phyloP scores from a whole-genome alignment of 768 basidiomycete species.

The Arthromyces matolae region DNA sequence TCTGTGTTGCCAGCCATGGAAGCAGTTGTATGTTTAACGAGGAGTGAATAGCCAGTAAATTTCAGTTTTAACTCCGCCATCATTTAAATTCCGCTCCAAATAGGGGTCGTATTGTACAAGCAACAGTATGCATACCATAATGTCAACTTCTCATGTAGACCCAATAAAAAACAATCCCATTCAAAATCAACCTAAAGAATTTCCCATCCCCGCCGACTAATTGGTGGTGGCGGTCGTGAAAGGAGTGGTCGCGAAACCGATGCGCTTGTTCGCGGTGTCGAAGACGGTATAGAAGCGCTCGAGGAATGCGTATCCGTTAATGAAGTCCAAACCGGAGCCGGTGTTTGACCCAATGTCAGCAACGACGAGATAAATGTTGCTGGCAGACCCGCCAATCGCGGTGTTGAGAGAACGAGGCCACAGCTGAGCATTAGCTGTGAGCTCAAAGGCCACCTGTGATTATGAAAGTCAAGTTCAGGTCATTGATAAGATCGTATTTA shows the following conservation, averaged over 20 bases:
- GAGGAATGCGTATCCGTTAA: slow-evolving; percentile 52
- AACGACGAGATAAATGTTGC: slow-evolving; percentile 32
- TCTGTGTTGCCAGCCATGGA: slow-evolving; percentile 1
- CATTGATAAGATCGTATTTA: not conserved
- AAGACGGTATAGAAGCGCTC: slow-evolving; percentile 65
- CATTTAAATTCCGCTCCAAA: not conserved
- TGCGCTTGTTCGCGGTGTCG: slow-evolving; percentile 52
- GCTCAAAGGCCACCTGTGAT: slow-evolving; percentile 31
- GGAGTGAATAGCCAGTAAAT: not conserved
- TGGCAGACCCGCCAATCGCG: slow-evolving; percentile 28
- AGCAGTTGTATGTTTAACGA: not conserved
- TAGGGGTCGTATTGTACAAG: too few species aligned
- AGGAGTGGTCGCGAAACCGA: slow-evolving; percentile 53
- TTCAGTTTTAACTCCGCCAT: slow-evolving; percentile 1
- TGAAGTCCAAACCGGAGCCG: slow-evolving; percentile 50
- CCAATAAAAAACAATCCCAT: too few species aligned
- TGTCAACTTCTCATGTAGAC: too few species aligned
- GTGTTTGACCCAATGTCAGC: slow-evolving; percentile 32
- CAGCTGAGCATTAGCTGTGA: slow-evolving; percentile 38
- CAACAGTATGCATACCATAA: too few species aligned
- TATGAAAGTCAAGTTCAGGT: not conserved
- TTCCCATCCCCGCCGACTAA: not conserved
- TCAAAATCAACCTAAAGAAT: too few species aligned
- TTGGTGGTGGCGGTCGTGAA: slow-evolving; percentile 46
- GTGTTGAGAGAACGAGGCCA: slow-evolving; percentile 34